These are phyloP conservation scores for Picochlorum costavermella DNA, from an alignment of 139 green algal species.

Conservation along the genomic window DNA sequence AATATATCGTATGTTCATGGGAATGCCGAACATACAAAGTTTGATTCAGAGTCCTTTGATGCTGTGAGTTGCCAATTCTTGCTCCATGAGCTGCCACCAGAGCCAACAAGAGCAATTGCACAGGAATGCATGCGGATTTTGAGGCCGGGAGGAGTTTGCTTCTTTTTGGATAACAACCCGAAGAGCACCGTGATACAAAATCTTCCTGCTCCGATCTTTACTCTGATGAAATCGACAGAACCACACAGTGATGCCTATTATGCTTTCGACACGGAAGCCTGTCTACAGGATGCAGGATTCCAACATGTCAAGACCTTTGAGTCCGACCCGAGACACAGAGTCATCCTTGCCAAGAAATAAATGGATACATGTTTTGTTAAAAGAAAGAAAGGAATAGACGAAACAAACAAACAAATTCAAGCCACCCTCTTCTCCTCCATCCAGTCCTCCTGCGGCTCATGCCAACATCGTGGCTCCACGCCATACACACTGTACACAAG, in stretches of 20 bases:
- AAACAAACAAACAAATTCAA: conserved; percentile 4
- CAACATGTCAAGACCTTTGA: conserved; percentile 51
- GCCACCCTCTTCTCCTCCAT: conserved; percentile 11
- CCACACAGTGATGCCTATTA: conserved; percentile 66
- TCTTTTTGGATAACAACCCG: conserved; percentile 76
- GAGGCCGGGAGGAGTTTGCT: conserved; percentile 53
- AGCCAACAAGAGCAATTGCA: conserved; percentile 17
- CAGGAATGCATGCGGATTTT: conserved; percentile 60
- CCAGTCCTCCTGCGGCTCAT: conserved; percentile 32
- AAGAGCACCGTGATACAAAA: conserved; percentile 68
- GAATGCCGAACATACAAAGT: conserved; percentile 45
- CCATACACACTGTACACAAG: conserved; percentile 53
- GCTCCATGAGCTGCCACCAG: conserved; percentile 71
- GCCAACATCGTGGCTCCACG: conserved; percentile 87
- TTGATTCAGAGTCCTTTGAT: conserved; percentile 57
- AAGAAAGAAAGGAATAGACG: not conserved
- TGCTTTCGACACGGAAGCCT: conserved; percentile 53
- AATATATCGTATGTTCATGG: conserved; percentile 63
- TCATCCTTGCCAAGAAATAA: conserved; percentile 36
- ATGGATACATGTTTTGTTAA: not conserved
- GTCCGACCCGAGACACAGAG: conserved; percentile 67
- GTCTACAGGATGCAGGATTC: conserved; percentile 49
- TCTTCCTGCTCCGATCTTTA: conserved; percentile 70
- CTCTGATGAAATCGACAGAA: conserved; percentile 82
- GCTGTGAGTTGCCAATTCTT: conserved; percentile 70